Conservation (phyloP, 2,329 filamentous ascomycete genomes). For the Xylaria sp. region DNA sequence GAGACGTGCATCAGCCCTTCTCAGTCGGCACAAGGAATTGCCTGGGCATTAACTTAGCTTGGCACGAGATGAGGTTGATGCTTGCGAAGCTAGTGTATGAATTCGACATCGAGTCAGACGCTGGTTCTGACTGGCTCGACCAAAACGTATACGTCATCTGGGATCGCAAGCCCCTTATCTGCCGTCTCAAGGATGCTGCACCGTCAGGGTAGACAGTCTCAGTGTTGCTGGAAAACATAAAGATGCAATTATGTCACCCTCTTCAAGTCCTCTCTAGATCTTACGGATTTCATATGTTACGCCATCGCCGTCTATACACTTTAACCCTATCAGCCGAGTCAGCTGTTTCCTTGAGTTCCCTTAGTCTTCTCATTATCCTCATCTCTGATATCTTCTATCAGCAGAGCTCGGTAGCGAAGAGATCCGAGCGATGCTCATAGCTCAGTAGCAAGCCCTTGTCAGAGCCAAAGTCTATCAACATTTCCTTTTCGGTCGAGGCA, state of each 20-base stretch:
- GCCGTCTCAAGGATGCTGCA: slow-evolving; percentile 19
- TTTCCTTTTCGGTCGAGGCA: no score
- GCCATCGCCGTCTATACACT: background rate
- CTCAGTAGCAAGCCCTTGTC: background rate
- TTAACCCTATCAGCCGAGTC: background rate
- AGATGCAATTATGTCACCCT: background rate
- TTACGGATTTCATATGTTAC: background rate
- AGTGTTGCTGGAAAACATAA: background rate
- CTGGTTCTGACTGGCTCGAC: slow-evolving; percentile 34
- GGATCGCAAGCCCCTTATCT: slow-evolving; percentile 34
- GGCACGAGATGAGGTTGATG: slow-evolving; percentile 41
- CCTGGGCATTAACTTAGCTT: slow-evolving; percentile 40
- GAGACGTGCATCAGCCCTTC: slow-evolving; percentile 41
- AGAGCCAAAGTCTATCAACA: no score
- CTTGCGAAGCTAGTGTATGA: slow-evolving; percentile 36
- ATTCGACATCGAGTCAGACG: slow-evolving; percentile 38
- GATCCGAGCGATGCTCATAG: background rate
- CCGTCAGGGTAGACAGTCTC: background rate
- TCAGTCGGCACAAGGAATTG: slow-evolving; percentile 41
- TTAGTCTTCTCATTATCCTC: background rate
- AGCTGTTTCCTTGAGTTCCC: background rate
- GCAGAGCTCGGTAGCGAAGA: background rate
- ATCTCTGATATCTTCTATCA: background rate
- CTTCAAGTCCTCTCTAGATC: background rate
- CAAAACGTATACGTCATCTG: slow-evolving; percentile 37